Evolutionary conservation across 1,139 yeast genomes (phyloP).

Genomic region (Geotrichum klebahnii): DNA sequence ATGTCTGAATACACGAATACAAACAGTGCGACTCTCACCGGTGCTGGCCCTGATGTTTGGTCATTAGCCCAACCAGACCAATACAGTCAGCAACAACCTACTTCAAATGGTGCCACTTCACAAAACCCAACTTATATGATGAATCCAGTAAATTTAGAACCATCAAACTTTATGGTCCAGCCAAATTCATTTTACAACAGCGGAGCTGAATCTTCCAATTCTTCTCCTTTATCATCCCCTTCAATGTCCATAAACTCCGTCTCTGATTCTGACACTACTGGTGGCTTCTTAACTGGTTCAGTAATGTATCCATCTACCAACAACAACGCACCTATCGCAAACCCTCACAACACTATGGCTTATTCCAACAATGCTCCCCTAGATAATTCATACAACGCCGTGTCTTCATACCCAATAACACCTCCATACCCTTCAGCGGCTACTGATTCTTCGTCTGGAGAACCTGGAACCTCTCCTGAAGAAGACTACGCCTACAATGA

Average conservation of each 20-base stretch:
- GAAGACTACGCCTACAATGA: slow-evolving; percentile 14
- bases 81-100: slow-evolving; percentile 7
- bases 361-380: background rate
- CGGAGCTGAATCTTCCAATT: slow-evolving; percentile 6
- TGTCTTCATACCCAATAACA: slow-evolving; percentile 12
- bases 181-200: slow-evolving; percentile 9
- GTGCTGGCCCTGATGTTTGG: slow-evolving; percentile 12
- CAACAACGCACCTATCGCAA: background rate
- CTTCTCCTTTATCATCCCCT: slow-evolving; percentile 19
- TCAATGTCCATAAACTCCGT: slow-evolving; percentile 18
- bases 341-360: background rate
- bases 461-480: slow-evolving; percentile 19
- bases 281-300: slow-evolving; percentile 5
- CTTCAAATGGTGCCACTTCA: background rate
- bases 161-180: slow-evolving; percentile 12
- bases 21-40: too few species aligned
- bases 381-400: background rate
- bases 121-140: slow-evolving; percentile 1
- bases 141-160: slow-evolving; percentile 5
- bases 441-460: slow-evolving; percentile 15
- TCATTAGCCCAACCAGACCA: slow-evolving; percentile 9
- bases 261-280: slow-evolving; percentile 18
- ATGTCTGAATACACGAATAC: background rate
- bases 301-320: background rate
- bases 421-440: slow-evolving; percentile 22